Percentiles rank a stretch among this genome's conserved stretches.
phyloP scores from a whole-genome alignment of 495 filamentous ascomycete genomes.

The Aspergillus panamensis region DNA sequence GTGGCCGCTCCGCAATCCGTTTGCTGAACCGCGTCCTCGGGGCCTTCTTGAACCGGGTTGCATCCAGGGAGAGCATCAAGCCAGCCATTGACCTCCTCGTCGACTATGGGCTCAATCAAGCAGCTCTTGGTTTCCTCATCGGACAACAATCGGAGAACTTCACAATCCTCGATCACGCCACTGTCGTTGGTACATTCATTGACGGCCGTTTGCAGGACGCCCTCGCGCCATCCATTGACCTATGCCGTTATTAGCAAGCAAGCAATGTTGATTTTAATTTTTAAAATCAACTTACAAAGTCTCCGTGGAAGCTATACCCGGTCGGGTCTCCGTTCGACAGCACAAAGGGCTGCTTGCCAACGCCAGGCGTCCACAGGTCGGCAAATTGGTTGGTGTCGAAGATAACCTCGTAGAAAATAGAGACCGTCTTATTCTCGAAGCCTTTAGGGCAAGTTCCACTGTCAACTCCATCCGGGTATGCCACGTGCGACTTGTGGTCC shows the following conservation, averaged over 20 bases:
- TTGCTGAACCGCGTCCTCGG: not conserved
- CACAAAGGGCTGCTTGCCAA: constrained; percentile 61
- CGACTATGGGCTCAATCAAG: constrained; percentile 6
- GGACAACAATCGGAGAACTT: constrained; percentile 6
- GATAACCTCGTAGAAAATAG: constrained; percentile 67
- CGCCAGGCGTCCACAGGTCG: constrained; percentile 55
- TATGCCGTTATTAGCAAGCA: not conserved
- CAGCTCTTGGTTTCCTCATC: constrained; percentile 6
- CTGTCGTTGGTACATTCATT: constrained; percentile 11
- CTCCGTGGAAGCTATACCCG: constrained; percentile 11
- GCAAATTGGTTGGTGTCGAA: constrained; percentile 57
- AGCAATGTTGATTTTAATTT: no score
- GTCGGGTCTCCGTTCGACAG: constrained; percentile 27
- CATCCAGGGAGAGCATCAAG: constrained; percentile 11
- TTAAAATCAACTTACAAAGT: constrained; percentile 8
- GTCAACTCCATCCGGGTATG: constrained; percentile 6
- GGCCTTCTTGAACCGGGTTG: constrained; percentile 6
- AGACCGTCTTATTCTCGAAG: constrained; percentile 52
- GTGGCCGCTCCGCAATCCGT: constrained; percentile 4
- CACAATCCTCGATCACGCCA: constrained; percentile 7
- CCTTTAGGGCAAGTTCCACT: constrained; percentile 20
- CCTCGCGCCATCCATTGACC: constrained; percentile 18
- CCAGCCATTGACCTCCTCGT: constrained; percentile 6
- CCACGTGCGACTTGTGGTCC: constrained; percentile 14
- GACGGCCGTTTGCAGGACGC: constrained; percentile 13